These are phyloP conservation scores for Penicillium crustosum DNA, from an alignment of 2,329 filamentous ascomycete species.

Conservation along the genomic window DNA sequence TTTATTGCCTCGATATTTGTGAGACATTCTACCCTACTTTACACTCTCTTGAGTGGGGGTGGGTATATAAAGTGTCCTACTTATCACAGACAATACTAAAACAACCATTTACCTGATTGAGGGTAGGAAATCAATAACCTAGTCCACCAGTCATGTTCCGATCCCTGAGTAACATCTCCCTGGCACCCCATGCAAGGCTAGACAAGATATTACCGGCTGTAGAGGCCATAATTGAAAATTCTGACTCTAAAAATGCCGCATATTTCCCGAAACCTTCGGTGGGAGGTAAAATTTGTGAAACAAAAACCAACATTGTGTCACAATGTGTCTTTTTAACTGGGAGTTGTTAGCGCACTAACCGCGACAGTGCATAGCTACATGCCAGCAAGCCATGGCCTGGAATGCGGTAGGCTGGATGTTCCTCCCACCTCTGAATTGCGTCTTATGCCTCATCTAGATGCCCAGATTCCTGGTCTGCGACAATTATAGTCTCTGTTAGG, in stretches of 20 bases:
- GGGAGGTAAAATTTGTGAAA: conserved; percentile 13
- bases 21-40: neutral
- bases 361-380: conserved; percentile 17
- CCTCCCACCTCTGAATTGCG: neutral
- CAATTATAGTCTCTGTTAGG: neutral
- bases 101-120: neutral
- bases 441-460: neutral
- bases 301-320: neutral
- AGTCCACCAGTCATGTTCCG: neutral
- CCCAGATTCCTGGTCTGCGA: neutral
- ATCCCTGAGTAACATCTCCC: neutral
- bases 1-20: neutral
- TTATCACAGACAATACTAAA: neutral
- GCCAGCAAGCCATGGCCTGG: conserved; percentile 7
- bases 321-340: neutral
- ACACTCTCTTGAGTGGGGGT: no score
- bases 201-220: neutral
- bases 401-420: conserved; percentile 1
- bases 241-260: neutral
- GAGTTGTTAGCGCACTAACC: conserved; percentile 12
- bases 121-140: neutral
- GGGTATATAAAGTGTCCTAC: no score
- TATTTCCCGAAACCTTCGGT: conserved; percentile 13
- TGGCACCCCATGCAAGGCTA: neutral
- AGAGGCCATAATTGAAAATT: neutral